Evolutionary conservation across 805 yeast species (phyloP).

Genomic region (Pichia rugopelliculosa): DNA sequence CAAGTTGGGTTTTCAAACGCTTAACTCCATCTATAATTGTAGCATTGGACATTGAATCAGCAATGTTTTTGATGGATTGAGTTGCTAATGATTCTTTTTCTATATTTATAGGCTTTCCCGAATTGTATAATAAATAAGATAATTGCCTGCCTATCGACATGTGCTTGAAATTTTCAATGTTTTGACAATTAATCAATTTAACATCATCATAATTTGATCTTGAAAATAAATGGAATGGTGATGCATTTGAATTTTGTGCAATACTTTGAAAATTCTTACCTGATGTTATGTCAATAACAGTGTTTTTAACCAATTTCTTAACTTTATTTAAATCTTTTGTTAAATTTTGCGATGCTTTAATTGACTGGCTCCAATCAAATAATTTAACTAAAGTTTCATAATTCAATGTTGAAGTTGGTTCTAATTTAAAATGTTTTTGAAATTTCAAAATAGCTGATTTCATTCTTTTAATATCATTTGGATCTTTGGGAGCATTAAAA

Average conservation of each 20-base stretch:
- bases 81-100: constrained; percentile 19
- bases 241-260: constrained; percentile 17
- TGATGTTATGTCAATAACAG: constrained; percentile 31
- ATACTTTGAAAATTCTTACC: constrained; percentile 28
- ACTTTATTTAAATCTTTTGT: constrained; percentile 30
- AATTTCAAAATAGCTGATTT: constrained; percentile 63
- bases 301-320: constrained; percentile 29
- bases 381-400: constrained; percentile 19
- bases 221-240: constrained; percentile 17
- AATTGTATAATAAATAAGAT: constrained; percentile 42
- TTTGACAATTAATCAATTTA: constrained; percentile 20
- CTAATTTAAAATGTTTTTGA: constrained; percentile 41
- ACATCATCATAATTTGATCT: constrained; percentile 16
- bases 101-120: constrained; percentile 36
- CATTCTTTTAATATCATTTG: constrained; percentile 68
- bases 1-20: constrained; percentile 2
- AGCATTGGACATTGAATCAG: neutral
- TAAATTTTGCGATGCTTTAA: constrained; percentile 30
- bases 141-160: constrained; percentile 25
- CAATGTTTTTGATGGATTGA: constrained; percentile 1
- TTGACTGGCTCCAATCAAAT: constrained; percentile 16
- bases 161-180: constrained; percentile 21
- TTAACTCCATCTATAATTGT: constrained; percentile 2
- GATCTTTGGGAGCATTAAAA: constrained; percentile 68
- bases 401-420: constrained; percentile 17